Conservation (phyloP, 495 filamentous ascomycete genomes). For the Penicillium bialowiezense region DNA sequence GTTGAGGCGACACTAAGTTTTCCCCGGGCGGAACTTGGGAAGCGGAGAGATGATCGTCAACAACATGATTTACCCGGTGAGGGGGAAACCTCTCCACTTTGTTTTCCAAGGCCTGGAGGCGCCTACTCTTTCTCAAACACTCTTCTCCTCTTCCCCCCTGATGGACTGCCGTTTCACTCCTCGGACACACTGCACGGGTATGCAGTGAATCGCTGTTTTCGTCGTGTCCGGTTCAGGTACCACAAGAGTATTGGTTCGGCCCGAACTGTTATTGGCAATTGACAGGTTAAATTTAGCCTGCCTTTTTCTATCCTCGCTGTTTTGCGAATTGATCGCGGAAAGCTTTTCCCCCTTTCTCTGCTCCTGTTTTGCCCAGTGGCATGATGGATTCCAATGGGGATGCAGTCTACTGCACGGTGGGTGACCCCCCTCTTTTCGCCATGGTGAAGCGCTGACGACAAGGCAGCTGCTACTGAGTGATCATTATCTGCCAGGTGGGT, state of each 20-base stretch:
- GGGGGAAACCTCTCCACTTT: constrained; percentile 1
- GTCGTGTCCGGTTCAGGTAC: constrained; percentile 26
- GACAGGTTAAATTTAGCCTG: constrained; percentile 19
- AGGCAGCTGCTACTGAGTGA: constrained; percentile 83
- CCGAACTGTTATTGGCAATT: constrained; percentile 12
- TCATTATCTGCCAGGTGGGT: constrained; percentile 80
- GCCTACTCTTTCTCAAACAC: neutral
- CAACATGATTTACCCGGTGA: neutral
- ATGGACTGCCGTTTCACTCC: neutral
- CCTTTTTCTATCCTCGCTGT: constrained; percentile 3
- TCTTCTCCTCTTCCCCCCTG: neutral
- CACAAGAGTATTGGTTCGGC: constrained; percentile 15
- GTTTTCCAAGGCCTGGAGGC: neutral
- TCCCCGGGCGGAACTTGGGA: neutral
- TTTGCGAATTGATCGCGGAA: neutral
- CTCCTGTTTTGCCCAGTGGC: constrained; percentile 8
- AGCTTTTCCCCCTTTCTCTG: neutral
- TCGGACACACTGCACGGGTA: constrained; percentile 1
- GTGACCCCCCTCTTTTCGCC: constrained; percentile 13
- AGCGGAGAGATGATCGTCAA: neutral
- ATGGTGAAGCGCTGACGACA: constrained; percentile 16
- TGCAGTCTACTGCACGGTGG: constrained; percentile 60
- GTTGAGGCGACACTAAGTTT: neutral
- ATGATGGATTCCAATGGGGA: constrained; percentile 31
- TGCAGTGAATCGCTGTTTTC: constrained; percentile 21